phyloP scores from a whole-genome alignment of 176 grass and related monocot genomes.

The Zea mays region Zm-B73-REFERENCE-NAM-5.0 NC_050098.1:35718001-35718500 shows the following conservation, averaged over 20 bases:
- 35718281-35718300: slow-evolving; percentile 51
- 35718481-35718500: background rate
- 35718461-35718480: background rate
- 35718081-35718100: background rate
- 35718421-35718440: no score
- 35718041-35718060: slow-evolving; percentile 40
- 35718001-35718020: slow-evolving; percentile 8
- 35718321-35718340: slow-evolving; percentile 33
- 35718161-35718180: slow-evolving; percentile 33
- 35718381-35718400: slow-evolving; percentile 3
- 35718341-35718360: slow-evolving; percentile 38
- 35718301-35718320: slow-evolving; percentile 28
- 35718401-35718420: background rate
- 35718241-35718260: slow-evolving; percentile 53
- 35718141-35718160: background rate
- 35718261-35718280: slow-evolving; percentile 42
- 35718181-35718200: slow-evolving; percentile 39
- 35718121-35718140: background rate
- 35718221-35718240: slow-evolving; percentile 45
- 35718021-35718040: slow-evolving; percentile 22
- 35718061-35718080: slow-evolving; percentile 37
- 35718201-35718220: slow-evolving; percentile 34
- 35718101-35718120: background rate
- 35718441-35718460: background rate
- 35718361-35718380: slow-evolving; percentile 49